phyloP scores from a whole-genome alignment of 345 rosid genomes.

The Barbarea vulgaris region DNA sequence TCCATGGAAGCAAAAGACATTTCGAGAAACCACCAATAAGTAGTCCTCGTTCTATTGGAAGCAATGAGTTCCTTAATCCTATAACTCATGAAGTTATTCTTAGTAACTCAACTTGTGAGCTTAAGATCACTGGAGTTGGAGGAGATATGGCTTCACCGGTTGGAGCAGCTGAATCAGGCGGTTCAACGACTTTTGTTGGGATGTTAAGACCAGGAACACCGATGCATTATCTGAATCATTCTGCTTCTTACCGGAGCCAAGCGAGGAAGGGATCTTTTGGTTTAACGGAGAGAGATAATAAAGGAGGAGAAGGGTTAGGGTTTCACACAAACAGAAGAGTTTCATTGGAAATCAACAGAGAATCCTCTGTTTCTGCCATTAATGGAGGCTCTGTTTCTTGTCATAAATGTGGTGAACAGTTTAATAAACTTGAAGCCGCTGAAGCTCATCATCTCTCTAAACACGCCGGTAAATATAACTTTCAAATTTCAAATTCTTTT shows the following conservation, averaged over 20 bases:
- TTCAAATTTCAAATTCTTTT: not conserved
- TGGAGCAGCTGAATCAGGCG: conserved; percentile 31
- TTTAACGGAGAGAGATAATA: conserved; percentile 56
- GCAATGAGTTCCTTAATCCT: conserved; percentile 98
- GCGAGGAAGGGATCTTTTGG: conserved; percentile 54
- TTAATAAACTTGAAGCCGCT: conserved; percentile 90
- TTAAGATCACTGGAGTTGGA: conserved; percentile 85
- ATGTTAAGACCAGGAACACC: conserved; percentile 93
- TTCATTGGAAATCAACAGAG: conserved; percentile 56
- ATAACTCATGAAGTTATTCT: conserved; percentile 93
- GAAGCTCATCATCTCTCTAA: conserved; percentile 97
- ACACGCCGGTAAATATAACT: conserved; percentile 75
- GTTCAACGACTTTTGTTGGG: conserved; percentile 70
- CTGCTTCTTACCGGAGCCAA: conserved; percentile 56
- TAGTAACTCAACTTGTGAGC: conserved; percentile 92
- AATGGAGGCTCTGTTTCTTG: conserved; percentile 69
- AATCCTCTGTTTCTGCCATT: conserved; percentile 30
- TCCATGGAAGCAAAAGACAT: conserved; percentile 97
- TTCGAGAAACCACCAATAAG: conserved; percentile 86
- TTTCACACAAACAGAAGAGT: conserved; percentile 54
- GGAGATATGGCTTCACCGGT: conserved; percentile 62
- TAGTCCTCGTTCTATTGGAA: conserved; percentile 97
- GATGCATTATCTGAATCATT: conserved; percentile 69
- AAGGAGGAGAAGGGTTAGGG: conserved; percentile 40
- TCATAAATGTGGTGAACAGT: conserved; percentile 97